Evolutionary conservation across 2,329 filamentous ascomycete genomes (phyloP).

Genomic region (Knufia fluminis): DNA sequence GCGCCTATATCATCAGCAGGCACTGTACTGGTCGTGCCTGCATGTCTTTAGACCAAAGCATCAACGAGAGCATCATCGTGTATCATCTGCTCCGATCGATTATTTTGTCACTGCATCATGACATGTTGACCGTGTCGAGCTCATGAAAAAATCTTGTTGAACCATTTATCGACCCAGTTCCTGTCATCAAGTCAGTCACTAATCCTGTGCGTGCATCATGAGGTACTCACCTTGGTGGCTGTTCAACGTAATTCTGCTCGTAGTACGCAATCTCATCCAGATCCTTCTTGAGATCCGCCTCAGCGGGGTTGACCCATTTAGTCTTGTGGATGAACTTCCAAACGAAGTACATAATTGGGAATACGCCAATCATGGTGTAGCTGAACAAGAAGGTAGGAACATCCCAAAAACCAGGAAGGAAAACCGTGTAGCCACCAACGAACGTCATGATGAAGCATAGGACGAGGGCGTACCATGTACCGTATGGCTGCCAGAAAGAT

Average conservation of each 20-base stretch:
- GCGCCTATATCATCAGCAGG: too few relatives aligned
- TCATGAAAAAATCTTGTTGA: slow-evolving; percentile 38
- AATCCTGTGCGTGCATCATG: background rate
- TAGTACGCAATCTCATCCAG: slow-evolving; percentile 61
- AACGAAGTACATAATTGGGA: slow-evolving; percentile 57
- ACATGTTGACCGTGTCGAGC: background rate
- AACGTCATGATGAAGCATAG: slow-evolving; percentile 63
- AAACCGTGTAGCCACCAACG: slow-evolving; percentile 67
- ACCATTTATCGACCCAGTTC: slow-evolving; percentile 22
- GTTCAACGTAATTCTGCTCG: slow-evolving; percentile 49
- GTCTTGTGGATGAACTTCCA: slow-evolving; percentile 66
- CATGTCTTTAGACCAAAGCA: too few relatives aligned
- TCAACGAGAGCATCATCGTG: too few relatives aligned
- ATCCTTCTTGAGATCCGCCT: slow-evolving; percentile 56
- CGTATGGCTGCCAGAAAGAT: slow-evolving; percentile 60
- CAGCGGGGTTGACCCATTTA: slow-evolving; percentile 44
- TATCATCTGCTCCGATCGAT: too few relatives aligned
- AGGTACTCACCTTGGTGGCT: slow-evolving; percentile 42
- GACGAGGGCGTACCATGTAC: slow-evolving; percentile 56
- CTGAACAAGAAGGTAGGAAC: slow-evolving; percentile 64
- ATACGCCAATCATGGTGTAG: slow-evolving; percentile 65
- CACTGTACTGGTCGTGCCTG: too few relatives aligned
- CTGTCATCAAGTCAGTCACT: slow-evolving; percentile 8
- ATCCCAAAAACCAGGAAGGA: slow-evolving; percentile 60
- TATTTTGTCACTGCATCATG: background rate